A percentile compares a stretch with the other conserved stretches of the same genome.
Evolutionary conservation across 169 alveolate species (phyloP).

Genomic region (Plasmodium berghei): DNA sequence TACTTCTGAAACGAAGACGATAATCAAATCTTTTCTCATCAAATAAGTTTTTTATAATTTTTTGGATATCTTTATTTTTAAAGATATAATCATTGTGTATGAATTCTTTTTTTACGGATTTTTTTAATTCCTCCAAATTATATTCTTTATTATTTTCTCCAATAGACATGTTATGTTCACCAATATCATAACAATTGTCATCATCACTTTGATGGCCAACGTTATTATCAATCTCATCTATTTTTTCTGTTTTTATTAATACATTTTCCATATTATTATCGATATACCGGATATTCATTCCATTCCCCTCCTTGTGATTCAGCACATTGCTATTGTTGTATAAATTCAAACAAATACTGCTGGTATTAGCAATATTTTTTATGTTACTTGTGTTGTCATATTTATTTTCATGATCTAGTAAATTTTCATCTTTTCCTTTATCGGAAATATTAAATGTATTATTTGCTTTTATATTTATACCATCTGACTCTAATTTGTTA

Average conservation of each 20-base stretch:
- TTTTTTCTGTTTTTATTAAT: conserved; percentile 46
- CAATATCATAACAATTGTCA: neutral
- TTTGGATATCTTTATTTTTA: conserved; percentile 42
- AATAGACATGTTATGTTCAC: neutral
- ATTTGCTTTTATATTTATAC: neutral
- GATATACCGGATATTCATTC: neutral
- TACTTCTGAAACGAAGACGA: conserved; percentile 59
- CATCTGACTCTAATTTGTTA: neutral
- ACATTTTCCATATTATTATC: neutral
- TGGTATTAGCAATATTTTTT: neutral
- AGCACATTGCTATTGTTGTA: neutral
- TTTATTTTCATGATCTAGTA: neutral
- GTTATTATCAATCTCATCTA: neutral
- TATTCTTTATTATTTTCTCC: neutral
- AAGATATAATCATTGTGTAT: conserved; percentile 7
- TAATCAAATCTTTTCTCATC: conserved; percentile 58
- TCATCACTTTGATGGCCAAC: neutral
- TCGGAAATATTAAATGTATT: neutral
- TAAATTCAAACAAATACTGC: neutral
- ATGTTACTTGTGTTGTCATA: neutral
- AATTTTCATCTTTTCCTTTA: neutral
- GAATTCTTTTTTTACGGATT: conserved; percentile 28
- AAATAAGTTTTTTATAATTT: conserved; percentile 30
- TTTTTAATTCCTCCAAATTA: conserved; percentile 4
- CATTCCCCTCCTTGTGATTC: neutral